Evolutionary conservation across 2,329 filamentous ascomycete genomes (phyloP).

Genomic region (Saccharata proteae): DNA sequence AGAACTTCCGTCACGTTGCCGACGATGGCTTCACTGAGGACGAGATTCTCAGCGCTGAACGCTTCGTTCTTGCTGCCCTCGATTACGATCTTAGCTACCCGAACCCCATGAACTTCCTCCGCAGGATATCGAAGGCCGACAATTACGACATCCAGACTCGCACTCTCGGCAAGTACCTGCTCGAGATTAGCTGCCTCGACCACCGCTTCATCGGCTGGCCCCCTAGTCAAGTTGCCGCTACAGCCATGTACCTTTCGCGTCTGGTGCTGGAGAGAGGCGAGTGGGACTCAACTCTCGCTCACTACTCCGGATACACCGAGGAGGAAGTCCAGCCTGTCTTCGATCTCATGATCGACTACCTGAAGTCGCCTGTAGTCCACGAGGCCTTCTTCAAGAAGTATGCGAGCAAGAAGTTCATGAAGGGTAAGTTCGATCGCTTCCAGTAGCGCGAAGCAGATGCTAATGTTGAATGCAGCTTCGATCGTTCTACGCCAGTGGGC

Average conservation of each 20-base stretch:
- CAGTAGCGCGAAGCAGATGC: background rate
- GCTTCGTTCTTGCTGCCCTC: slow-evolving; percentile 79
- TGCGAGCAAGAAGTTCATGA: slow-evolving; percentile 97
- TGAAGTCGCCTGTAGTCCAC: slow-evolving; percentile 78
- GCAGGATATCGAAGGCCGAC: slow-evolving; percentile 96
- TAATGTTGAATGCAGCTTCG: slow-evolving; percentile 50
- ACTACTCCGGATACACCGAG: slow-evolving; percentile 89
- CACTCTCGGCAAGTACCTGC: slow-evolving; percentile 92
- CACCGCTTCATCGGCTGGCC: slow-evolving; percentile 85
- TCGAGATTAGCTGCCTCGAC: slow-evolving; percentile 92
- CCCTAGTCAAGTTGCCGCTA: slow-evolving; percentile 81
- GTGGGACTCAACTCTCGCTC: slow-evolving; percentile 80
- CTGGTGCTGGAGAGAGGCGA: slow-evolving; percentile 80
- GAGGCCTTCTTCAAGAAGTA: slow-evolving; percentile 99
- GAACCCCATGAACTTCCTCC: slow-evolving; percentile 99
- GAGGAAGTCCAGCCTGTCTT: slow-evolving; percentile 88
- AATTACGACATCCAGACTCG: slow-evolving; percentile 98
- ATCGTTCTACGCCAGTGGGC: slow-evolving; percentile 89
- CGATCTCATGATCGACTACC: slow-evolving; percentile 91
- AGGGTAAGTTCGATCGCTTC: slow-evolving; percentile 52
- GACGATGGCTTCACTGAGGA: slow-evolving; percentile 92
- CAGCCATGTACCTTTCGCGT: slow-evolving; percentile 88
- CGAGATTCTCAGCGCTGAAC: slow-evolving; percentile 94
- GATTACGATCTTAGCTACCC: slow-evolving; percentile 98
- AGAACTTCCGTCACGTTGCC: slow-evolving; percentile 93